Evolutionary conservation across 1,284 basidiomycete species (phyloP), one percentile per base, ranked within the genome.

Genomic region (Cutaneotrichosporon curvatum): DNA sequence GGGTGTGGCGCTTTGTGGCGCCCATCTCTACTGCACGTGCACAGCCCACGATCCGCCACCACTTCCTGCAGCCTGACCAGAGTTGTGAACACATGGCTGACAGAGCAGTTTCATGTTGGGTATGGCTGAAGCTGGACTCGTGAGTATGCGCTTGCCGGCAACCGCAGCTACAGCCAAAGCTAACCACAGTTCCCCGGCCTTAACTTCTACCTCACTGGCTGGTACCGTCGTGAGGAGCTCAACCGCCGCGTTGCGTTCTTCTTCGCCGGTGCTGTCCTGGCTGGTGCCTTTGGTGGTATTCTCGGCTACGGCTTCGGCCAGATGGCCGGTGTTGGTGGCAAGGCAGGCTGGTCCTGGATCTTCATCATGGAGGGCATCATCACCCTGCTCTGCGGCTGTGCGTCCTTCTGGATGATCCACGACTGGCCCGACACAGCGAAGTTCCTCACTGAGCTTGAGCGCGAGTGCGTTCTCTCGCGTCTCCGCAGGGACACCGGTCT

Each of bases 321-420:
- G 35, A 38, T 43, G 48, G 52, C 63, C 34, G 73, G 73, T 19
- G 59, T 73, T 16, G 73, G 73, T 16, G 73, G 72, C 23, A 66
- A 67, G 44, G 49, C 54, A 6, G 74, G 74, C 25, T 75, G 73
- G 73, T 55, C 59, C 3, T 74, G 73, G 73, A 73, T 74, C 45
- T 74, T 75, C 62, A 72, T 74, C 52, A 68, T 73, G 43, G 73
- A 74, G 53, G 73, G 73, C 7, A 50, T 74, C 6, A 21, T 72
- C n/a, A 72, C 71, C 3, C 58, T 73, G 40, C 43, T 71, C 20
- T 54, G 71, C 31, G 73, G 61, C 34, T 43, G 60, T 37, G 48
- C 43, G 4, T 68, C 72, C 0, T 65, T 69, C 45, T 72, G 59
- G 54, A 66, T 72, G 57, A 62, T 74, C 10, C 62, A 70, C 57